Evolutionary conservation across 345 rosid species (phyloP), one percentile per base, ranked within the genome.

Genomic region (Alliaria petiolata): DNA sequence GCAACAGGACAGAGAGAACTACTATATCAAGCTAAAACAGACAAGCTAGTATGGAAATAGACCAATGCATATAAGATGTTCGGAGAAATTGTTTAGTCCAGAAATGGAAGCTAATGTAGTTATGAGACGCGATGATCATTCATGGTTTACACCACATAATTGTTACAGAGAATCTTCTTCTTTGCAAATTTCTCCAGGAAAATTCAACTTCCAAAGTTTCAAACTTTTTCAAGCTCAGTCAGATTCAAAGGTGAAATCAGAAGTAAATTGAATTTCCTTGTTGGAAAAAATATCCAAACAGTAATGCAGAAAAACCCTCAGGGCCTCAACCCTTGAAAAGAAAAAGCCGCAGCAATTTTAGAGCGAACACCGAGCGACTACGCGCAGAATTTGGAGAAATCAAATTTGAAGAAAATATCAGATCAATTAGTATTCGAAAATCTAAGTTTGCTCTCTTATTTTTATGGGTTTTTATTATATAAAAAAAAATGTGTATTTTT

Each of bases 251-350:
- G 11, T 59, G 9, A 63, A 44, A 31, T 34, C 19, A 39, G n/a
- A 28, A 25, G 34, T 16, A 30, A 8, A 39, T 28, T 25, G 14
- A 17, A 13, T 44, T 26, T 53, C 25, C 51, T 51, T 47, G 6
- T 1, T 20, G 35, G n/a, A n/a, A 19, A 36, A 8, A 34, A 62
- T 20, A 25, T 4, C 6, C 4, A 39, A 74, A 65, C 54, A 3
- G 44, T 15, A 50, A 59, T 8, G 60, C 40, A 74, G 72, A 68
- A 50, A 74, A 58, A 47, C 36, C 72, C 67, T 65, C 55, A 62
- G 22, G 2, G 4, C 47, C 16, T 26, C 25, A 39, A 22, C n/a
- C n/a, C n/a, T n/a, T n/a, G n/a, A n/a, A n/a, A n/a, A n/a, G n/a
- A n/a, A n/a, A n/a, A n/a, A n/a, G n/a, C n/a, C n/a, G n/a, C n/a